These are phyloP conservation scores for Leptosphaerulina australis DNA, from an alignment of 2,329 filamentous ascomycete genomes.

Conservation along the genomic window DNA sequence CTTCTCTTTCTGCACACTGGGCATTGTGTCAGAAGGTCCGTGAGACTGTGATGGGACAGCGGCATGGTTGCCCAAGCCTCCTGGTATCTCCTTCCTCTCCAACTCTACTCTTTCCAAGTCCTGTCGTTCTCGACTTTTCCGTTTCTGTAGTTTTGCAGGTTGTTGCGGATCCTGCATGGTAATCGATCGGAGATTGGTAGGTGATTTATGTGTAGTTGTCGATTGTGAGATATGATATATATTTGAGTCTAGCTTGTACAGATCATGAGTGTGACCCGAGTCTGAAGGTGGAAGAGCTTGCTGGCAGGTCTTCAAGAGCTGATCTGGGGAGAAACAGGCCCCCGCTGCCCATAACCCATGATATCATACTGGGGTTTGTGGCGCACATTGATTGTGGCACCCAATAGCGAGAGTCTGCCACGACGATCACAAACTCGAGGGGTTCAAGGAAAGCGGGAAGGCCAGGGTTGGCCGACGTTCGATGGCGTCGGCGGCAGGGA, in stretches of 20 bases:
- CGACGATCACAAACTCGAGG: constrained; percentile 23
- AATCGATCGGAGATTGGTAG: neutral
- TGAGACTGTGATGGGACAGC: constrained; percentile 29
- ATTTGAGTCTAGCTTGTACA: neutral
- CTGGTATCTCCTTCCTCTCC: constrained; percentile 26
- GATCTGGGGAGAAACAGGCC: constrained; percentile 13
- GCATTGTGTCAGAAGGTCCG: constrained; percentile 24
- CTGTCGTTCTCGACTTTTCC: constrained; percentile 39
- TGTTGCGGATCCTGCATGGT: constrained; percentile 33
- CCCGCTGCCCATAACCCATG: constrained; percentile 24
- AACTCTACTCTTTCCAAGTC: constrained; percentile 22
- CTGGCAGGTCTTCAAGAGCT: constrained; percentile 3
- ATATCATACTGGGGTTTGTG: constrained; percentile 35
- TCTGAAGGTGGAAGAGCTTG: neutral
- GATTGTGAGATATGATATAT: neutral
- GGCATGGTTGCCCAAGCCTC: constrained; percentile 23
- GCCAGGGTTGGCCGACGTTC: constrained; percentile 28
- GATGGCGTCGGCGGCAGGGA: constrained; percentile 27
- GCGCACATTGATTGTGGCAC: constrained; percentile 30
- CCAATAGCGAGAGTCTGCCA: constrained; percentile 21
- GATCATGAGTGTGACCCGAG: neutral
- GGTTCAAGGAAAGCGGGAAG: constrained; percentile 25
- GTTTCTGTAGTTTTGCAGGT: constrained; percentile 41
- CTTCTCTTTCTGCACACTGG: constrained; percentile 42
- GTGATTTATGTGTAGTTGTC: neutral